Evolutionary conservation across 768 basidiomycete species (phyloP).

Genomic region (Rhodotorula toruloides): DNA sequence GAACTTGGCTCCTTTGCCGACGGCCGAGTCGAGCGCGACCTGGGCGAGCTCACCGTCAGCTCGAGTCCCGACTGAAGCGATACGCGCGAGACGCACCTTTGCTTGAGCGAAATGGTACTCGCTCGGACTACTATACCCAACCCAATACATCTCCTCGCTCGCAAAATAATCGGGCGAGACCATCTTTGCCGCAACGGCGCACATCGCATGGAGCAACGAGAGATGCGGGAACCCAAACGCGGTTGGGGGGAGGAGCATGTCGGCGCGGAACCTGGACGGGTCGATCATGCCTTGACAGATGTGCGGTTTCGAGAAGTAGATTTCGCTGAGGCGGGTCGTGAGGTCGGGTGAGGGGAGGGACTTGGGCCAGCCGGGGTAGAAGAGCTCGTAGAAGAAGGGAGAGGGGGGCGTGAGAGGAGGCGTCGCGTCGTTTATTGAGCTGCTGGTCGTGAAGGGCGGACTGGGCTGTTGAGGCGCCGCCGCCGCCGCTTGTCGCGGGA

Average conservation of each 20-base stretch:
- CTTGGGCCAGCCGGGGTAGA: slow-evolving; percentile 38
- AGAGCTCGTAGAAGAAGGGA: slow-evolving; percentile 22
- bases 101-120: slow-evolving; percentile 26
- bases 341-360: slow-evolving; percentile 32
- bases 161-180: slow-evolving; percentile 17
- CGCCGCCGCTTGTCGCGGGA: too few relatives aligned
- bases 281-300: slow-evolving; percentile 29
- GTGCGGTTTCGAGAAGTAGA: slow-evolving; percentile 33
- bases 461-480: background rate
- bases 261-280: slow-evolving; percentile 10
- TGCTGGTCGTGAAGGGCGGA: background rate
- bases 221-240: slow-evolving; percentile 28
- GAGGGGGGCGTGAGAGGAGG: background rate
- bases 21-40: slow-evolving; percentile 22
- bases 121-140: background rate
- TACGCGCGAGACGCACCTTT: background rate
- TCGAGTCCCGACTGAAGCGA: too few relatives aligned
- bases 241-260: slow-evolving; percentile 29
- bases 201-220: slow-evolving; percentile 36
- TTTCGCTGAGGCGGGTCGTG: slow-evolving; percentile 35
- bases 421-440: background rate
- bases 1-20: slow-evolving; percentile 23
- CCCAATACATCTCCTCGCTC: slow-evolving; percentile 34
- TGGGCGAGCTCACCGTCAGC: too few relatives aligned
- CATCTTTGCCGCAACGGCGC: slow-evolving; percentile 29